Evolutionary conservation across 768 basidiomycete genomes (phyloP).

Genomic region (Lactarius deliciosus): DNA sequence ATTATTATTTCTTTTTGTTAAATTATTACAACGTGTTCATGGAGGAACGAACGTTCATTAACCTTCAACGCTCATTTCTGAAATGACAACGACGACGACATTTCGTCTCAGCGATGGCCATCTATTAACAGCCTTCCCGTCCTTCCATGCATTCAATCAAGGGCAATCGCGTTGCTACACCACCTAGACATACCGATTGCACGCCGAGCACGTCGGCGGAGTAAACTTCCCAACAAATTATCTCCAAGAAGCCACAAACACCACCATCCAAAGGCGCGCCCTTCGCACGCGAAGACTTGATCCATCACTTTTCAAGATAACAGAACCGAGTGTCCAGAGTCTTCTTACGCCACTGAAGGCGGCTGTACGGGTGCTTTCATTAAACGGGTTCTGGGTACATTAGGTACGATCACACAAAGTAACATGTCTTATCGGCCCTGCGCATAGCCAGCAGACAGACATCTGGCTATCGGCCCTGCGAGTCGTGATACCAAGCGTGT

Average conservation of each 20-base stretch:
- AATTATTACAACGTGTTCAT: not conserved
- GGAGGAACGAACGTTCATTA: constrained; percentile 1
- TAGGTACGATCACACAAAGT: constrained; percentile 11
- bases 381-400: constrained; percentile 1
- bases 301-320: constrained; percentile 6
- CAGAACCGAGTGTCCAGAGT: not conserved
- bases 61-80: constrained; percentile 1
- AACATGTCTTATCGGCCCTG: not conserved
- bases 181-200: constrained; percentile 1
- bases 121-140: constrained; percentile 19
- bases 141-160: constrained; percentile 16
- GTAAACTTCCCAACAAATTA: constrained; percentile 2
- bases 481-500: not conserved
- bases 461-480: not conserved
- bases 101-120: not conserved
- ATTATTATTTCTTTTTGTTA: not conserved
- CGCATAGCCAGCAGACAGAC: not conserved
- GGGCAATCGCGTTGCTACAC: constrained; percentile 16
- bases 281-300: constrained; percentile 1
- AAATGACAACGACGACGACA: not conserved
- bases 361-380: constrained; percentile 1
- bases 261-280: constrained; percentile 1
- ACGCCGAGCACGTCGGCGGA: constrained; percentile 12
- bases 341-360: constrained; percentile 10
- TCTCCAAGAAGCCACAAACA: not conserved